Conservation (phyloP, 2,329 filamentous ascomycete species). For the Phoma sp. region DNA sequence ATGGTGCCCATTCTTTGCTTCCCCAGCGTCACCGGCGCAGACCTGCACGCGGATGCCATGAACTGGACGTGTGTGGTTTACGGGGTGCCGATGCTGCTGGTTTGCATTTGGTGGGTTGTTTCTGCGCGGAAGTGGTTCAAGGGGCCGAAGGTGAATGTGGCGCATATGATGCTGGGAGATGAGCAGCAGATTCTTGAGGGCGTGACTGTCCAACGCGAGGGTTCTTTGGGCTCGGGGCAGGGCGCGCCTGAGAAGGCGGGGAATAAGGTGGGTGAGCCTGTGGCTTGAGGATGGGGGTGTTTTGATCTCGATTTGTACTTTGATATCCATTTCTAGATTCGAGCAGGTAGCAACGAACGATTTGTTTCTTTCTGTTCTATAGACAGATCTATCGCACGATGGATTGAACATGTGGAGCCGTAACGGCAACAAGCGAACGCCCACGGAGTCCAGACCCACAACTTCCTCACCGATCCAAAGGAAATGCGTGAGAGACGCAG, state of each 20-base stretch:
- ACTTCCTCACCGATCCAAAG: no score
- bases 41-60: conserved; percentile 63
- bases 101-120: conserved; percentile 67
- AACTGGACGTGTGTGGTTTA: conserved; percentile 74
- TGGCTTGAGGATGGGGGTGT: background rate
- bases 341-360: no score
- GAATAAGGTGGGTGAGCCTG: conserved; percentile 1
- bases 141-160: conserved; percentile 71
- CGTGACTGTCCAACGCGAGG: conserved; percentile 1
- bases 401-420: no score
- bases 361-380: no score
- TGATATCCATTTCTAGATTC: no score
- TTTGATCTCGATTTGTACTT: no score
- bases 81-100: conserved; percentile 66
- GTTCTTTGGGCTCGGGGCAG: background rate
- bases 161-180: conserved; percentile 58
- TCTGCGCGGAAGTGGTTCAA: conserved; percentile 72
- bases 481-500: no score
- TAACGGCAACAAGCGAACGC: no score
- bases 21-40: conserved; percentile 61
- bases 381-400: no score
- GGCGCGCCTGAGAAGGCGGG: conserved; percentile 4
- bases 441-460: no score
- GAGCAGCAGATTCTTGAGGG: conserved; percentile 50
- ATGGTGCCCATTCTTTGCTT: conserved; percentile 74